A percentile compares a stretch with the other conserved stretches of the same genome.
Conservation (phyloP, 2,329 filamentous ascomycete genomes). For the Fusarium illudens region DNA sequence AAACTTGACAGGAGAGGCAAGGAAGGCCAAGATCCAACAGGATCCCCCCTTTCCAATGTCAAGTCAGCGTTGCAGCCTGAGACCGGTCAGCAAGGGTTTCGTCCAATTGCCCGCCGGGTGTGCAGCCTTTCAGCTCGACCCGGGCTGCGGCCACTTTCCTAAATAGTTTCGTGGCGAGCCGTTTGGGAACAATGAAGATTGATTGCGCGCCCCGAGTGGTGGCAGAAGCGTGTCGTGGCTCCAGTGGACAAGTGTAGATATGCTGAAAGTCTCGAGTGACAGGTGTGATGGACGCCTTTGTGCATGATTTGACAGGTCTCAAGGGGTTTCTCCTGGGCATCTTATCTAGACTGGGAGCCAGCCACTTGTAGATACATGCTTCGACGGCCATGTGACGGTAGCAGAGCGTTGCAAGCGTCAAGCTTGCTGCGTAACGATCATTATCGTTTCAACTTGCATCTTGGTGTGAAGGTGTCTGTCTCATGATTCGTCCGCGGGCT, state of each 20-base stretch:
- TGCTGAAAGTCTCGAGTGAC: background rate
- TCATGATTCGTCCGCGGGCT: background rate
- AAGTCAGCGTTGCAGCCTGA: constrained; percentile 13
- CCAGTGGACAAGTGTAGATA: constrained; percentile 28
- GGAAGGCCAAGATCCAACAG: constrained; percentile 20
- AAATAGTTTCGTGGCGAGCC: no score
- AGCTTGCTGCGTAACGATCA: background rate
- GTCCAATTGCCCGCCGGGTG: constrained; percentile 13
- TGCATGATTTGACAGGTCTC: constrained; percentile 16
- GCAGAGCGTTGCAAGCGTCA: background rate
- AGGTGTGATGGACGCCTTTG: constrained; percentile 26
- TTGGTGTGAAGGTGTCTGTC: background rate
- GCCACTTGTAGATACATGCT: constrained; percentile 1
- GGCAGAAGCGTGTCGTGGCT: constrained; percentile 38
- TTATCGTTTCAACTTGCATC: background rate
- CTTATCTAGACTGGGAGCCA: background rate
- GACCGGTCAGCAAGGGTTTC: constrained; percentile 25
- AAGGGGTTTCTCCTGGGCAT: background rate
- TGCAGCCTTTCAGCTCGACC: constrained; percentile 23
- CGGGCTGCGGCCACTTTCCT: constrained; percentile 11
- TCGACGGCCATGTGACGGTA: constrained; percentile 5
- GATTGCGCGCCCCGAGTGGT: no score
- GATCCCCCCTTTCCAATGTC: background rate
- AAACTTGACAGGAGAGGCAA: constrained; percentile 11
- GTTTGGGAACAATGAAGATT: constrained; percentile 15